A percentile compares a stretch with the other conserved stretches of the same genome.
Evolutionary conservation across 1,139 yeast genomes (phyloP).

Genomic region (Candida sanyaensis): DNA sequence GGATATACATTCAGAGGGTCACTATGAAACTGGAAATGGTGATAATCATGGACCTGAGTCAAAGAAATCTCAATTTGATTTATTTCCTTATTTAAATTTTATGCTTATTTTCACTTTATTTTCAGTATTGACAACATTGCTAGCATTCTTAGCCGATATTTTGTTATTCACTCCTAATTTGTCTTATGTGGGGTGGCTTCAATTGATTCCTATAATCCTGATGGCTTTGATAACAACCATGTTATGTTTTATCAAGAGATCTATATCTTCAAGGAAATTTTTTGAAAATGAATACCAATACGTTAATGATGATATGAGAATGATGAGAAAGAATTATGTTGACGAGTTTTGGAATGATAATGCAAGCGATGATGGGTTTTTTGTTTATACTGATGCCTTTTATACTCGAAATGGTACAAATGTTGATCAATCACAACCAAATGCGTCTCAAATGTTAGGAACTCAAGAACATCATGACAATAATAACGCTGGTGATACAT

Average conservation of each 20-base stretch:
- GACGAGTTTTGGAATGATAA: conserved; percentile 22
- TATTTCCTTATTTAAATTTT: conserved; percentile 31
- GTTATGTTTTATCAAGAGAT: conserved; percentile 43
- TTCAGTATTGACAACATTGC: conserved; percentile 38
- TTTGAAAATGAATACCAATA: conserved; percentile 33
- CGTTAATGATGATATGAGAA: conserved; percentile 42
- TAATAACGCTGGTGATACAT: neutral
- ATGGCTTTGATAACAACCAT: conserved; percentile 38
- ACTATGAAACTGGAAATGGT: neutral
- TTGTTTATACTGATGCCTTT: conserved; percentile 48
- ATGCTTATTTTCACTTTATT: conserved; percentile 36
- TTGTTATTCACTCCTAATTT: conserved; percentile 42
- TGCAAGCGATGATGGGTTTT: conserved; percentile 49
- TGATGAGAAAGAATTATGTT: conserved; percentile 20
- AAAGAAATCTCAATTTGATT: conserved; percentile 18
- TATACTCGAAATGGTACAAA: conserved; percentile 21
- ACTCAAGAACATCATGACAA: neutral
- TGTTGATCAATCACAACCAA: conserved; percentile 5
- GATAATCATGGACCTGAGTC: conserved; percentile 2
- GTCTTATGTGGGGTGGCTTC: conserved; percentile 48
- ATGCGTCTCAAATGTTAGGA: neutral
- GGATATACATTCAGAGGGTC: neutral
- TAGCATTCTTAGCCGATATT: conserved; percentile 45
- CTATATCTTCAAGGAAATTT: conserved; percentile 38
- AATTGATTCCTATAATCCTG: conserved; percentile 39